Percentiles rank a stretch among this genome's conserved stretches.
phyloP scores from a whole-genome alignment of 345 rosid species.

The Turnera subulata region DNA sequence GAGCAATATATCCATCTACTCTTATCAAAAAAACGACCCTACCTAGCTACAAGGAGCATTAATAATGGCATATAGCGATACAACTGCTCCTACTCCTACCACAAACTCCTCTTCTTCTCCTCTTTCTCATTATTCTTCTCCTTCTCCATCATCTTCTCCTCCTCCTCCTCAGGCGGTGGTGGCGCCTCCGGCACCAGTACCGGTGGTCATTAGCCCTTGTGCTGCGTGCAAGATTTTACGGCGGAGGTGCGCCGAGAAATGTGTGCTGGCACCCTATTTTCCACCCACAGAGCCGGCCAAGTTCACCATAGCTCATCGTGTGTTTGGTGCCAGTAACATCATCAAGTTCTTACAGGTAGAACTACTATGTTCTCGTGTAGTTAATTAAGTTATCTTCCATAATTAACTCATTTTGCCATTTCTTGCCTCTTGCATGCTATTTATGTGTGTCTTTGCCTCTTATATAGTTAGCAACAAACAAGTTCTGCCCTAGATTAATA shows the following conservation, averaged over 20 bases:
- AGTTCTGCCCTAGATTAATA: too few species aligned
- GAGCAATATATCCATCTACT: too few species aligned
- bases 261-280: conserved; percentile 20
- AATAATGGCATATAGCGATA: too few species aligned
- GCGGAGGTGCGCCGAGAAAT: neutral
- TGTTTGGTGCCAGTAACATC: conserved; percentile 42
- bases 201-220: neutral
- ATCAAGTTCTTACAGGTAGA: conserved; percentile 38
- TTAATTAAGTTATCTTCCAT: too few species aligned
- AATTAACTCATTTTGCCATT: too few species aligned
- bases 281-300: conserved; percentile 23
- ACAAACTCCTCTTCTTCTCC: neutral
- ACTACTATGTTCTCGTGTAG: too few species aligned
- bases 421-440: too few species aligned
- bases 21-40: too few species aligned
- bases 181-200: neutral
- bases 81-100: neutral
- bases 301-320: conserved; percentile 32
- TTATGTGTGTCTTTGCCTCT: too few species aligned
- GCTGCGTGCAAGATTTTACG: conserved; percentile 8
- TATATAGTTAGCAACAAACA: too few species aligned
- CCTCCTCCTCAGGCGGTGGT: neutral
- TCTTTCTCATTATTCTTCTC: neutral
- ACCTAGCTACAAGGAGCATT: too few species aligned
- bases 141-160: neutral